Conservation (phyloP, 2,329 filamentous ascomycete genomes). For the Endothia cerciana region DNA sequence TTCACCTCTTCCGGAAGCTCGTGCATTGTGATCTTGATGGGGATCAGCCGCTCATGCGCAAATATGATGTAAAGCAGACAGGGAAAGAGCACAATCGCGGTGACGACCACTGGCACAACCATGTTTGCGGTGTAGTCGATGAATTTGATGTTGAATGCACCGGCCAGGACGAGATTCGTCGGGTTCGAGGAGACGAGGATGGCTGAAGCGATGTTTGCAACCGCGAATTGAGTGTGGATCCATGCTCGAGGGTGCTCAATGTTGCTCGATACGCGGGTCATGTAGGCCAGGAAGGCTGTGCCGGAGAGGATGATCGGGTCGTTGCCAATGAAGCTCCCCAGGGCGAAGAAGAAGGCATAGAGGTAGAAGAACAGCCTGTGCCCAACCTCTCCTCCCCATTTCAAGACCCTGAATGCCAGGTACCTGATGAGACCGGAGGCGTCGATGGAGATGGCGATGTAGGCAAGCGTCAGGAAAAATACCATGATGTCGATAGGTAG, state of each 20-base stretch:
- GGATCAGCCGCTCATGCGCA: constrained; percentile 65
- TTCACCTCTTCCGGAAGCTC: constrained; percentile 63
- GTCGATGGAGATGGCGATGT: constrained; percentile 78
- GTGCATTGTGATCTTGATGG: constrained; percentile 68
- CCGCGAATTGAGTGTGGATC: constrained; percentile 73
- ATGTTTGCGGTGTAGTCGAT: constrained; percentile 78
- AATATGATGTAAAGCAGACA: constrained; percentile 74
- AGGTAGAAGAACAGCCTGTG: constrained; percentile 73
- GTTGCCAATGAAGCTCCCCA: constrained; percentile 73
- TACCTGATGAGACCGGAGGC: constrained; percentile 74
- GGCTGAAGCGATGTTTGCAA: constrained; percentile 75
- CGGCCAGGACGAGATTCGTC: constrained; percentile 74
- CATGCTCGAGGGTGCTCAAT: constrained; percentile 72
- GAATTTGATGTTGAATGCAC: constrained; percentile 73
- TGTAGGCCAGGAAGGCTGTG: constrained; percentile 75
- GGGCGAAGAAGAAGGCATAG: constrained; percentile 70
- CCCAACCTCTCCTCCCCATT: constrained; percentile 69
- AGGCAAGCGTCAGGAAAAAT: constrained; percentile 75
- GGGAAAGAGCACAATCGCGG: constrained; percentile 69
- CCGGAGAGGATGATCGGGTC: constrained; percentile 77
- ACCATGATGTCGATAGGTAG: constrained; percentile 73
- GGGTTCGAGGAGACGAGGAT: constrained; percentile 80
- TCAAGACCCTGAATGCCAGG: constrained; percentile 70
- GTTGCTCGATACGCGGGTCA: constrained; percentile 75
- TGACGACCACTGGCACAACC: constrained; percentile 72